These are phyloP conservation scores for Cryptococcus sp. DNA, from an alignment of 1,284 basidiomycete genomes.

Conservation along the genomic window DNA sequence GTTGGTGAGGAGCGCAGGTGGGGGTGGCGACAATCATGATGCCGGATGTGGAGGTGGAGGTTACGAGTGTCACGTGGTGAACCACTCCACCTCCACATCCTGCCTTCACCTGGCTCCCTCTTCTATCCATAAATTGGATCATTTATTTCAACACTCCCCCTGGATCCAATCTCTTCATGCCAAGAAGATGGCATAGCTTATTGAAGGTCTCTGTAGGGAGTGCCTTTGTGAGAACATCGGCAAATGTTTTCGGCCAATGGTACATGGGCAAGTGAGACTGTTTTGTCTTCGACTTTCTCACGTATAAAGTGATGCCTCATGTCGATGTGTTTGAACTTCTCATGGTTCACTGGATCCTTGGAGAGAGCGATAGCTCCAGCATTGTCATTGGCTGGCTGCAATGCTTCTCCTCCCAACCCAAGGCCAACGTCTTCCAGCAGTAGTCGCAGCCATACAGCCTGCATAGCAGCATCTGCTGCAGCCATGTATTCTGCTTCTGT, in stretches of 20 bases:
- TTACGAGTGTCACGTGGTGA: too few species aligned
- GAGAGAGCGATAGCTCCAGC: slow-evolving; percentile 45
- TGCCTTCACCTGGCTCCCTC: not conserved
- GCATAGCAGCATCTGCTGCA: too few species aligned
- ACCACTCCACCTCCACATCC: too few species aligned
- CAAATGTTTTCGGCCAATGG: slow-evolving; percentile 7
- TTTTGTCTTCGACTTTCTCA: slow-evolving; percentile 24
- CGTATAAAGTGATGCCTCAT: slow-evolving; percentile 51
- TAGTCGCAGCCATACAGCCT: slow-evolving; percentile 11
- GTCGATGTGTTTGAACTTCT: slow-evolving; percentile 52
- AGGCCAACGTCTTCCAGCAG: slow-evolving; percentile 8
- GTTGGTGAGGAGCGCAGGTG: too few species aligned
- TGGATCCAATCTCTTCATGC: slow-evolving; percentile 8
- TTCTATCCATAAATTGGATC: too few species aligned
- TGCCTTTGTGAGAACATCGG: slow-evolving; percentile 7
- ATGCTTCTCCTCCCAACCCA: slow-evolving; percentile 5
- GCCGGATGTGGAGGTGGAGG: too few species aligned
- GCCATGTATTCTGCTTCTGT: slow-evolving; percentile 15
- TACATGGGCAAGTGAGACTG: slow-evolving; percentile 3
- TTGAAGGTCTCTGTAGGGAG: slow-evolving; percentile 2
- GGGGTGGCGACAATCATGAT: too few species aligned
- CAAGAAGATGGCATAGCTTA: slow-evolving; percentile 1
- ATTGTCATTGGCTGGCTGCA: slow-evolving; percentile 49
- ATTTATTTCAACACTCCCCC: slow-evolving; percentile 9
- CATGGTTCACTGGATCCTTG: slow-evolving; percentile 41